These are phyloP conservation scores for Cladosporium colombiae DNA, from an alignment of 2,329 filamentous ascomycete species.

Conservation along the genomic window DNA sequence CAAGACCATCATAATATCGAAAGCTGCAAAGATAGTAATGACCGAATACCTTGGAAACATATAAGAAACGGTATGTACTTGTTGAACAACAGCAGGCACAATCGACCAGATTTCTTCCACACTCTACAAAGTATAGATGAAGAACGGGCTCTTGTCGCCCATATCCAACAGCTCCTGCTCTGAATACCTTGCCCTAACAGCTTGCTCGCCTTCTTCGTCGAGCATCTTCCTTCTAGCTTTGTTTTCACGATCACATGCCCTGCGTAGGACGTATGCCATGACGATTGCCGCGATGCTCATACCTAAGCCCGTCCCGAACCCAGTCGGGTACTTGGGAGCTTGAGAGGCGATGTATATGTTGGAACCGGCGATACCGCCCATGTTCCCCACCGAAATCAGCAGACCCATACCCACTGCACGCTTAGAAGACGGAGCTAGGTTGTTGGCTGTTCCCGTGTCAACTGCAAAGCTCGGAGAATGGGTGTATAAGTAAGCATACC, in stretches of 20 bases:
- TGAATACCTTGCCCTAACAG: conserved; percentile 37
- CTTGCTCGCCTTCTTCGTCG: conserved; percentile 36
- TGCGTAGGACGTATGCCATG: conserved; percentile 26
- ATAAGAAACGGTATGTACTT: neutral
- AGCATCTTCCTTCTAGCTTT: conserved; percentile 56
- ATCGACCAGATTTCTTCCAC: neutral
- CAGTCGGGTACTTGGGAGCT: conserved; percentile 51
- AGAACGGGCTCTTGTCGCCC: conserved; percentile 42
- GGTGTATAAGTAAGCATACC: conserved; percentile 24
- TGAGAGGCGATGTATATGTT: conserved; percentile 65
- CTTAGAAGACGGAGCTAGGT: conserved; percentile 54
- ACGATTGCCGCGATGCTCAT: conserved; percentile 29
- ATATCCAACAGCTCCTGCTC: conserved; percentile 40
- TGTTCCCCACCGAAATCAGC: conserved; percentile 54
- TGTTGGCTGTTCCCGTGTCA: conserved; percentile 43
- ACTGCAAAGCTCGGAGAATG: neutral
- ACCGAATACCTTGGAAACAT: neutral
- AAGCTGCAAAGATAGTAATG: neutral
- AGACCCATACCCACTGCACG: conserved; percentile 51
- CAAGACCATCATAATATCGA: neutral
- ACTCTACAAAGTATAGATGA: conserved; percentile 58
- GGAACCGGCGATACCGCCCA: conserved; percentile 60
- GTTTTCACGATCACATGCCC: conserved; percentile 35
- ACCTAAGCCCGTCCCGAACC: conserved; percentile 41
- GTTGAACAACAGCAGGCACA: neutral